Conservation (phyloP, 1,139 yeast genomes). For the Groenewaldozyma sp. region DNA sequence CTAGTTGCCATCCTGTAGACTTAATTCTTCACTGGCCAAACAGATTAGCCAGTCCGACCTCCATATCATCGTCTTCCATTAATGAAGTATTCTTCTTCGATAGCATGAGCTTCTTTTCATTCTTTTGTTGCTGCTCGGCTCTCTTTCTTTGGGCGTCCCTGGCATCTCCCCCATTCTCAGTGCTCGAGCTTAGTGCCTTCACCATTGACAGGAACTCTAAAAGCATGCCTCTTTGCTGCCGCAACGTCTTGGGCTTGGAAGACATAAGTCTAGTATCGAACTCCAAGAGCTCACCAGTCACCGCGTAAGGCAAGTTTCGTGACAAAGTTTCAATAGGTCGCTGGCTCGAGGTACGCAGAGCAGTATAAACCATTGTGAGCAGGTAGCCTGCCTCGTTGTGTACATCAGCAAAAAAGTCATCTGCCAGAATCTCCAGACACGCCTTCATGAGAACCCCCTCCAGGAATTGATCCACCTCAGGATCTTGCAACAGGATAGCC, state of each 20-base stretch:
- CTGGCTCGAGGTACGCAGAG: conserved; percentile 50
- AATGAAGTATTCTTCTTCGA: conserved; percentile 46
- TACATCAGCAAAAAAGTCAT: conserved; percentile 75
- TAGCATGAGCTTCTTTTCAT: conserved; percentile 15
- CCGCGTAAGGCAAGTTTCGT: conserved; percentile 33
- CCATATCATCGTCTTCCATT: conserved; percentile 41
- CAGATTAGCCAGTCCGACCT: conserved; percentile 12
- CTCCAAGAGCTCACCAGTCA: conserved; percentile 26
- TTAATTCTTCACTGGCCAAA: conserved; percentile 15
- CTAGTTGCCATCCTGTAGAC: no score
- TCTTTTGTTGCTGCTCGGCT: conserved; percentile 25
- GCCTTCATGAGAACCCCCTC: conserved; percentile 44
- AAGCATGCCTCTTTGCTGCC: conserved; percentile 67
- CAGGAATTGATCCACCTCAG: conserved; percentile 70
- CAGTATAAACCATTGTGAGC: conserved; percentile 68
- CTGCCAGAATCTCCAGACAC: conserved; percentile 53
- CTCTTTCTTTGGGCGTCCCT: conserved; percentile 34
- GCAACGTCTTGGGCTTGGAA: conserved; percentile 47
- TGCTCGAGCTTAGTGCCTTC: conserved; percentile 29
- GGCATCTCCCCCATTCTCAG: conserved; percentile 32
- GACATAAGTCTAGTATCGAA: conserved; percentile 50
- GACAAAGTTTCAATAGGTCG: conserved; percentile 34
- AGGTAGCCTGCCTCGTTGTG: conserved; percentile 89
- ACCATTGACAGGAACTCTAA: conserved; percentile 48
- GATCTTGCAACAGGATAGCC: conserved; percentile 59